Base-by-base conservation (phyloP, 352 stramenopile genomes). In the Phytophthora syringae region DNA sequence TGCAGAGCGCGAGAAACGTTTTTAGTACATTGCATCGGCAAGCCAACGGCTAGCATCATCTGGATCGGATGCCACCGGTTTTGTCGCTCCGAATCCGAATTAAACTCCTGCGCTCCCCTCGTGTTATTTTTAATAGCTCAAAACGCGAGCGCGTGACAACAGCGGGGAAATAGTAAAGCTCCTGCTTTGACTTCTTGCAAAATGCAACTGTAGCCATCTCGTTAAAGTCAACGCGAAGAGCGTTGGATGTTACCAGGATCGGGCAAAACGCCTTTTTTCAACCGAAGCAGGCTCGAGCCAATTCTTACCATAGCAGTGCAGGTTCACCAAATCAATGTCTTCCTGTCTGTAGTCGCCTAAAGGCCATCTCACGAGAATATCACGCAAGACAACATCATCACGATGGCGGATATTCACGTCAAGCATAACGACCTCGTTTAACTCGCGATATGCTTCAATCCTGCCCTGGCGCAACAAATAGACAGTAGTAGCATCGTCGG, bases 201-300 rank as follows among this genome's bases (percentile, higher is more conserved):
- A 32, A 60, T 25, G 16, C 30, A 16, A 10, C 0, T n/a, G 12
- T 12, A 13, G 45, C n/a, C 9, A 10, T 24, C 1, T 43, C 24
- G 36, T 56, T 64, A 7, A 64, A 51, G n/a, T 52, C 32, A n/a
- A 51, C 44, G 0, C 25, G 44, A 16, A 64, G 36, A 6, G 44
- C 37, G 12, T 64, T 64, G 2, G 56, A 64, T 9, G 56, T 44
- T 1, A 56, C 56, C 16, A 64, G 15, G 11, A 56, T 56, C 9
- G 55, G 55, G n/a, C 44, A 63, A 22, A 30, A 63, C 3, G 18
- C 12, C 22, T 63, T 49, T n/a, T n/a, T n/a, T n/a, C n/a, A n/a
- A n/a, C n/a, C n/a, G n/a, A 0, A 39, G 16, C 7, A 37, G 45
- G 27, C 4, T 32, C 27, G 27, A 32, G 27, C 27, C 27, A 32